Evolutionary conservation across 148 eudicot genomes (phyloP).

Genomic region (Chenopodium quinoa): DNA sequence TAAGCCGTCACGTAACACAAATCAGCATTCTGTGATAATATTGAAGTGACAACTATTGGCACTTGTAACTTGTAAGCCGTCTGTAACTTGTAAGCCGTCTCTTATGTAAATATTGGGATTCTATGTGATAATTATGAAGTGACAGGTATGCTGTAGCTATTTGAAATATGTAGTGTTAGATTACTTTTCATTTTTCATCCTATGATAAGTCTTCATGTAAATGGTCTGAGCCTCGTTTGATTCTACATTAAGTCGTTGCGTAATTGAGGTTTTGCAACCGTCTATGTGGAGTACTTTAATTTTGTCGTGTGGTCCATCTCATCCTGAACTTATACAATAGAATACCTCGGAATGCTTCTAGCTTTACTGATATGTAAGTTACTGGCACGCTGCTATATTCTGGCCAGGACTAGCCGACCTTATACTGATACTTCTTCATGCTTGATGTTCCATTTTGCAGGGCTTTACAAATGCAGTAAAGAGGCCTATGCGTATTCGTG

Average conservation of each 20-base stretch:
- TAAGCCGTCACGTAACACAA: too few relatives aligned
- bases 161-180: too few relatives aligned
- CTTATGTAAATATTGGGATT: not conserved
- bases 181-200: too few relatives aligned
- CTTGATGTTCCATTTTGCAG: slow-evolving; percentile 40
- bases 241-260: not conserved
- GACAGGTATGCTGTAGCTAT: not conserved
- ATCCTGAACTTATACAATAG: not conserved
- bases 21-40: too few relatives aligned
- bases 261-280: not conserved
- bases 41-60: too few relatives aligned
- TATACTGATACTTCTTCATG: not conserved
- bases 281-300: not conserved
- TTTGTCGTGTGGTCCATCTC: not conserved
- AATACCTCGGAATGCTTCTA: not conserved
- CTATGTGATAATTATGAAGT: not conserved
- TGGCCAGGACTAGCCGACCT: not conserved
- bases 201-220: too few relatives aligned
- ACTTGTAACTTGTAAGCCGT: too few relatives aligned
- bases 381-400: too few relatives aligned
- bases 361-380: not conserved
- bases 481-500: slow-evolving; percentile 83
- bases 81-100: too few relatives aligned
- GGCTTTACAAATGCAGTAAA: slow-evolving; percentile 98
- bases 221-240: too few relatives aligned